A percentile compares a stretch with the other conserved stretches of the same genome.
Conservation (phyloP, 768 basidiomycete genomes). For the Mrakia gelida region DNA sequence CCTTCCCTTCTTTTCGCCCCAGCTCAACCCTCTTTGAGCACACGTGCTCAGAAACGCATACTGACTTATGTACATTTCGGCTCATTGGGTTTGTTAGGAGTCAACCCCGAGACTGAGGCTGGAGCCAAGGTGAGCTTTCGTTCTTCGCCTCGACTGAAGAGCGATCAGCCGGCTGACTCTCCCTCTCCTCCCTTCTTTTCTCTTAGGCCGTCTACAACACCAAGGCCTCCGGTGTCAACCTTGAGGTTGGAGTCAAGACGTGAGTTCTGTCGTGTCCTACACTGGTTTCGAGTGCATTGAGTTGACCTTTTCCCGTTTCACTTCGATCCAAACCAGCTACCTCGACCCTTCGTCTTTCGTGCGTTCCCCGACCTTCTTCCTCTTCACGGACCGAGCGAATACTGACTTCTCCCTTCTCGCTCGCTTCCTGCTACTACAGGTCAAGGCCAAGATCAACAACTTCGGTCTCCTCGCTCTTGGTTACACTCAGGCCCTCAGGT, state of each 20-base stretch:
- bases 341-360: conserved; percentile 80
- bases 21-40: neutral
- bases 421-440: neutral
- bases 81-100: conserved; percentile 45
- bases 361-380: neutral
- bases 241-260: conserved; percentile 94
- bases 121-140: conserved; percentile 50
- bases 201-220: conserved; percentile 79
- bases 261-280: conserved; percentile 49
- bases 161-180: neutral
- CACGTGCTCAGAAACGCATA: neutral
- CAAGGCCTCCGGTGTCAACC: conserved; percentile 77
- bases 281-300: neutral
- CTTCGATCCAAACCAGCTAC: conserved; percentile 47
- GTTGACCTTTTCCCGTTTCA: conserved; percentile 17
- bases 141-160: neutral
- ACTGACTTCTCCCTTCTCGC: neutral
- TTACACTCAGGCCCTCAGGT: conserved; percentile 77
- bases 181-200: neutral
- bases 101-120: conserved; percentile 83
- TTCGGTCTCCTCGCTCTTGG: conserved; percentile 78
- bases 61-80: neutral
- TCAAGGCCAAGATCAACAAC: conserved; percentile 99
- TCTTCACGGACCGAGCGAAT: neutral
- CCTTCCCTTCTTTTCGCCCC: too few species aligned